Percentiles rank a stretch among this genome's conserved stretches.
Conservation (phyloP, 768 basidiomycete species). For the Phaeotremella fagi region DNA sequence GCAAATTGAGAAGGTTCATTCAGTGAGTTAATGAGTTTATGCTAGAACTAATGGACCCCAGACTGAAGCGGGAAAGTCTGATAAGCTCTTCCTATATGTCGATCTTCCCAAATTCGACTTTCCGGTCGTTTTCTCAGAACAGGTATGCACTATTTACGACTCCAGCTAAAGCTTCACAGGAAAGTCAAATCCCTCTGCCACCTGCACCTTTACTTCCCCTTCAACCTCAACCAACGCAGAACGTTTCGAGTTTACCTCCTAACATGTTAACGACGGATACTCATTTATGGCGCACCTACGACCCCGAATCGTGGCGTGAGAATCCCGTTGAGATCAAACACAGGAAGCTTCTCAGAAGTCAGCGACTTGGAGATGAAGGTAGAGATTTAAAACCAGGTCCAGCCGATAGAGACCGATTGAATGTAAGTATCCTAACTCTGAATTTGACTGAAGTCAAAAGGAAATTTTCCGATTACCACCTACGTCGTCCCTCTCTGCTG, state of each 20-base stretch:
- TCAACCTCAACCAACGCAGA: conserved; percentile 20
- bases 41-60: conserved; percentile 44
- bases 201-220: conserved; percentile 31
- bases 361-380: conserved; percentile 90
- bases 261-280: conserved; percentile 58
- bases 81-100: conserved; percentile 91
- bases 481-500: conserved; percentile 73
- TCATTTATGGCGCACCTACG: conserved; percentile 78
- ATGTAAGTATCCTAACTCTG: no score
- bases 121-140: conserved; percentile 90
- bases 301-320: conserved; percentile 84
- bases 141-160: conserved; percentile 50
- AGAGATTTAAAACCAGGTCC: conserved; percentile 95
- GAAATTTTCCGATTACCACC: conserved; percentile 88
- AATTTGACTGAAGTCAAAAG: no score
- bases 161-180: conserved; percentile 13
- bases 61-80: conserved; percentile 86
- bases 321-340: conserved; percentile 99
- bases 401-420: conserved; percentile 86
- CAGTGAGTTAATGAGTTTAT: conserved; percentile 55
- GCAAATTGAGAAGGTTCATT: conserved; percentile 90
- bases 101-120: conserved; percentile 96
- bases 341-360: conserved; percentile 84
- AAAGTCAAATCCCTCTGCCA: conserved; percentile 40
- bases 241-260: conserved; percentile 43